phyloP scores from a whole-genome alignment of 208 protist genomes.

The Acanthamoeba castellanii region DNA sequence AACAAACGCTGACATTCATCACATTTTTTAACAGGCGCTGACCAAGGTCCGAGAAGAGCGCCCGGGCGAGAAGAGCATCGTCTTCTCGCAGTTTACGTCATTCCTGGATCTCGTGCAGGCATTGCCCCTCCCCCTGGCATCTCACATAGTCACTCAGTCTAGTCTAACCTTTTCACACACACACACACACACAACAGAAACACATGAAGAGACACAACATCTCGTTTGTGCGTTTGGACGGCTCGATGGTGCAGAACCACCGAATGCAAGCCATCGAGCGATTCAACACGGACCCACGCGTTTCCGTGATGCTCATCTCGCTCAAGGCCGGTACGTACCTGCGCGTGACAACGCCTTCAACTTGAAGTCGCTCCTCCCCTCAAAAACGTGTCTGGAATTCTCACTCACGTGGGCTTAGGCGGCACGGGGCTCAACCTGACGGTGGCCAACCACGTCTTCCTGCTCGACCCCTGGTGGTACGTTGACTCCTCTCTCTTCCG shows the following conservation, averaged over 20 bases:
- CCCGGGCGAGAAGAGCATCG: conserved; percentile 94
- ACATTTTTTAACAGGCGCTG: background rate
- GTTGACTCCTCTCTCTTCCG: background rate
- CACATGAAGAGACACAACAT: background rate
- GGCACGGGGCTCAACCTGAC: conserved; percentile 98
- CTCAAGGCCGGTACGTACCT: conserved; percentile 83
- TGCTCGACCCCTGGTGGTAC: conserved; percentile 91
- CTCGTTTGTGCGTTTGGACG: conserved; percentile 85
- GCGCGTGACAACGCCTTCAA: no score
- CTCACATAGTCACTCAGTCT: no score
- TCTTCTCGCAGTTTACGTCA: conserved; percentile 98
- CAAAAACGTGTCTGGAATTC: no score
- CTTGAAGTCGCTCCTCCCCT: no score
- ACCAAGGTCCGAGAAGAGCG: background rate
- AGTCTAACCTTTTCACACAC: no score
- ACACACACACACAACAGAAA: no score
- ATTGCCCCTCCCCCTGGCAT: no score
- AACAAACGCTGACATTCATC: no score
- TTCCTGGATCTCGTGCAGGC: conserved; percentile 97
- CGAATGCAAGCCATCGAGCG: conserved; percentile 70
- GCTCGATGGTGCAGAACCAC: conserved; percentile 90
- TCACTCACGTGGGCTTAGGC: no score
- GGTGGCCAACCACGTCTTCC: conserved; percentile 95
- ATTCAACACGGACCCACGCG: conserved; percentile 79
- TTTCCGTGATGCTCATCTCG: conserved; percentile 85